A percentile compares a stretch with the other conserved stretches of the same genome.
These are phyloP conservation scores for Aspergillus baeticus DNA, from an alignment of 495 filamentous ascomycete species.

Conservation along the genomic window DNA sequence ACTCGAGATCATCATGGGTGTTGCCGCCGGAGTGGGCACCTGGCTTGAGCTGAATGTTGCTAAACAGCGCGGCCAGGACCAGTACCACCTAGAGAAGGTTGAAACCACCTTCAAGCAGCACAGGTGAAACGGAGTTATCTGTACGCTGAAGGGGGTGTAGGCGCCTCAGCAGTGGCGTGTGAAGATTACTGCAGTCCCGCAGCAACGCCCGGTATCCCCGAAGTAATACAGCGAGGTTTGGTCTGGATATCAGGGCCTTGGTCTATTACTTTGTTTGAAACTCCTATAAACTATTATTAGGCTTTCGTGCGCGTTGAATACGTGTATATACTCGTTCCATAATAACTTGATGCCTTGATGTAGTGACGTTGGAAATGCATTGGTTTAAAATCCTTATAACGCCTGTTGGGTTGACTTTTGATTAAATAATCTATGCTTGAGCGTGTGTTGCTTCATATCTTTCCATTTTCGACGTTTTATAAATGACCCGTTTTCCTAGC, in stretches of 20 bases:
- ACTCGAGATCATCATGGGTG: conserved; percentile 44
- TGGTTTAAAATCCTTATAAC: no score
- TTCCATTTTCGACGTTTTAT: no score
- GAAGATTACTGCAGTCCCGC: no score
- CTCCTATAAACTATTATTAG: not conserved
- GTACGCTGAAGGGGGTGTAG: no score
- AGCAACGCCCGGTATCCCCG: not conserved
- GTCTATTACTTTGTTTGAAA: not conserved
- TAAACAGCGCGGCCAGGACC: conserved; percentile 28
- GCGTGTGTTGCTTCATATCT: not conserved
- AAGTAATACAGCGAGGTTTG: not conserved
- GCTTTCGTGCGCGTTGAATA: not conserved
- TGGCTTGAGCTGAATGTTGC: conserved; percentile 41
- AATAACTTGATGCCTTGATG: not conserved
- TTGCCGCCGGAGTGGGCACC: conserved; percentile 36
- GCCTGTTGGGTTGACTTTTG: no score
- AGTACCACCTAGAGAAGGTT: conserved; percentile 30
- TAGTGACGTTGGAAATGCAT: no score
- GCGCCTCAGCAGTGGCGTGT: not conserved
- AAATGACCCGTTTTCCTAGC: no score
- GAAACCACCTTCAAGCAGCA: conserved; percentile 22
- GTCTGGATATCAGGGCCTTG: not conserved
- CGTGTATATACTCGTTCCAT: not conserved
- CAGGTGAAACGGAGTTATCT: conserved; percentile 10
- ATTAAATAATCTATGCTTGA: no score